Conservation (phyloP, 371 early-diverging fungal genomes). For the Mortierella sp. region DNA sequence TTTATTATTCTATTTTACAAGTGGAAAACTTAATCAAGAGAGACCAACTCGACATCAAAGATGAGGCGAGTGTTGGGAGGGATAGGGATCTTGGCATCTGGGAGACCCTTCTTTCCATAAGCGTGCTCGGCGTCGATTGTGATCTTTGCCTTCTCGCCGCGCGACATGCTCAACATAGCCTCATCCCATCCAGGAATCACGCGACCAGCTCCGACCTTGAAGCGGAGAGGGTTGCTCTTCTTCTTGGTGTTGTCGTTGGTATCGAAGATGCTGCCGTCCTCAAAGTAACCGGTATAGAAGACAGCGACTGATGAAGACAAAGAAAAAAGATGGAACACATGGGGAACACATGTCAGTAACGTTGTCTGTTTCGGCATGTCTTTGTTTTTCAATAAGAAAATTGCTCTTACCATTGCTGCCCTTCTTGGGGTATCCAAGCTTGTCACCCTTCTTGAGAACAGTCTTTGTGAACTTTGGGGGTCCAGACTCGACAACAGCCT, state of each 20-base stretch:
- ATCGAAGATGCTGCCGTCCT: conserved; percentile 76
- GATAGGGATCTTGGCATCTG: conserved; percentile 62
- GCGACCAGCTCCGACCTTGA: conserved; percentile 63
- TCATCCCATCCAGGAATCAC: conserved; percentile 73
- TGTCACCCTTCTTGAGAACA: conserved; percentile 69
- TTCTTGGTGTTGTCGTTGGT: conserved; percentile 67
- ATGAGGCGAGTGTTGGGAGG: conserved; percentile 63
- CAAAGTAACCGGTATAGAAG: conserved; percentile 73
- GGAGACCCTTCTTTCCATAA: conserved; percentile 68
- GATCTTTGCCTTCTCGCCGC: conserved; percentile 67
- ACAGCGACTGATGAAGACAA: conserved; percentile 27
- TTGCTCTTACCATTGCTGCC: conserved; percentile 61
- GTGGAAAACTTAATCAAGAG: conserved; percentile 50
- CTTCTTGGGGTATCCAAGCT: conserved; percentile 63
- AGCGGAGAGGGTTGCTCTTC: conserved; percentile 68
- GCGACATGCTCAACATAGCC: conserved; percentile 66
- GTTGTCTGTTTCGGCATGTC: neutral
- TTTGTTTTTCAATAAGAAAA: neutral
- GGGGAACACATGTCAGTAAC: neutral
- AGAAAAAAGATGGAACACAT: neutral
- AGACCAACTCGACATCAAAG: conserved; percentile 67
- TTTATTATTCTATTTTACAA: conserved; percentile 1
- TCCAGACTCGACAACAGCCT: conserved; percentile 45
- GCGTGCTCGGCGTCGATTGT: conserved; percentile 67
- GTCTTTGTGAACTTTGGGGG: conserved; percentile 69